These are phyloP conservation scores for Cutaneotrichosporon curvatum DNA, from an alignment of 1,284 basidiomycete species.

Conservation along the genomic window DNA sequence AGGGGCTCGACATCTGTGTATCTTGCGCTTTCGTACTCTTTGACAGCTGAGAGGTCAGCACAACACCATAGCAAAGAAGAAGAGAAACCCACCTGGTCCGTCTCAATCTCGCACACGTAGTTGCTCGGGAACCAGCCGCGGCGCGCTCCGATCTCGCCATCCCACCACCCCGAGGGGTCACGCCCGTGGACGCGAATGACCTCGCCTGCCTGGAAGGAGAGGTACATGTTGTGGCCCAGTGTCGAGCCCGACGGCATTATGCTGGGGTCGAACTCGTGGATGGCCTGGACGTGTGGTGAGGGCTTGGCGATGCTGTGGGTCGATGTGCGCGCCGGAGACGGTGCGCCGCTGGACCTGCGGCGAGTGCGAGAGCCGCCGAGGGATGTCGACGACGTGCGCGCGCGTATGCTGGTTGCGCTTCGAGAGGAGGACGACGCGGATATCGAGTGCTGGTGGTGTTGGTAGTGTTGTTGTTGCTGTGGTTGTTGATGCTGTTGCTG, in stretches of 20 bases:
- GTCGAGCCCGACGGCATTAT: constrained; percentile 27
- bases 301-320: not conserved
- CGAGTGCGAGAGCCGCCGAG: too few species aligned
- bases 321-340: not conserved
- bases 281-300: constrained; percentile 57
- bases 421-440: too few species aligned
- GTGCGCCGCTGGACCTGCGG: not conserved
- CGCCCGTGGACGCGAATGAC: constrained; percentile 81
- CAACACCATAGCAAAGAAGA: too few species aligned
- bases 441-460: too few species aligned
- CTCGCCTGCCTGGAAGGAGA: constrained; percentile 82
- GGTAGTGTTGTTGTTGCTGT: too few species aligned
- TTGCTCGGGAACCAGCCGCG: constrained; percentile 98
- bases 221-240: constrained; percentile 60
- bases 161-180: constrained; percentile 95
- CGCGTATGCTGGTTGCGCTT: too few species aligned
- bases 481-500: too few species aligned
- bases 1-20: too few species aligned
- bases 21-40: too few species aligned
- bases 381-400: too few species aligned
- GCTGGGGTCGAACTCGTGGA: constrained; percentile 76
- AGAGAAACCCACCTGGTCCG: constrained; percentile 22
- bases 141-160: constrained; percentile 66
- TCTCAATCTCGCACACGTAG: constrained; percentile 43
- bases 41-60: too few species aligned